Base-by-base conservation (phyloP, 2,329 filamentous ascomycete species). In the Pseudocercospora vitis region DNA sequence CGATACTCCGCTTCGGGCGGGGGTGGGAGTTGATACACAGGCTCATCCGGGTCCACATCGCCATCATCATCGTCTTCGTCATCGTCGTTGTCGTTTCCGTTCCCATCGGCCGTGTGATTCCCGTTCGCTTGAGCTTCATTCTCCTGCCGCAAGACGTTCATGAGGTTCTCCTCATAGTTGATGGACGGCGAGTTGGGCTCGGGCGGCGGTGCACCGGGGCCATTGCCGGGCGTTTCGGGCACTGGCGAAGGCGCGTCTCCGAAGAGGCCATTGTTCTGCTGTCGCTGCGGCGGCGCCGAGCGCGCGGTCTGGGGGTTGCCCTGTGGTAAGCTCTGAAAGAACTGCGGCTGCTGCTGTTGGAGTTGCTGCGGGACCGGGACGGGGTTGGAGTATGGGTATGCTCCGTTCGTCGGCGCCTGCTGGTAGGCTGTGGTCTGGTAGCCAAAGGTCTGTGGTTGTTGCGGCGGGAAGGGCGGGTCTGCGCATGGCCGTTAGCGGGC, bases 1-100 rank as follows among this genome's bases (percentile, higher is more conserved):
- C 58, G 49, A 46, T 68, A 69, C 7, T 59, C 62, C 16, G 40
- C 58, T 50, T 69, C 66, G 5, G 67, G 67, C 16, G 67, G 67
- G 4, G 67, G 65, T 9, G 67, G 65, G 12, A 69, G 49, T 29
- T 65, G 61, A 46, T 64, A 69, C 6, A 69, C 57, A 1, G 67
- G 63, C 46, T 66, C 63, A 23, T 63, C 53, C 6, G 49, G 49
- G 31, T 60, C 57, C 7, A 55, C 56, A 4, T 59, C 56, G 8
- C 63, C 59, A 28, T 60, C 57, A 9, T 63, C 59, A 21, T 62
- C 59, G 12, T 65, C 61, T 21, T 64, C 59, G 18, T 65, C 57
- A 8, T 65, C 62, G 33, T 63, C 55, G 23, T 58, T 57, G 11
- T 60, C 50, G 24, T 48, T 21, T 29, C 48, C 40, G 14, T 39